These are phyloP conservation scores for Rhodotorula sp. DNA, from an alignment of 1,284 basidiomycete genomes.

Conservation along the genomic window DNA sequence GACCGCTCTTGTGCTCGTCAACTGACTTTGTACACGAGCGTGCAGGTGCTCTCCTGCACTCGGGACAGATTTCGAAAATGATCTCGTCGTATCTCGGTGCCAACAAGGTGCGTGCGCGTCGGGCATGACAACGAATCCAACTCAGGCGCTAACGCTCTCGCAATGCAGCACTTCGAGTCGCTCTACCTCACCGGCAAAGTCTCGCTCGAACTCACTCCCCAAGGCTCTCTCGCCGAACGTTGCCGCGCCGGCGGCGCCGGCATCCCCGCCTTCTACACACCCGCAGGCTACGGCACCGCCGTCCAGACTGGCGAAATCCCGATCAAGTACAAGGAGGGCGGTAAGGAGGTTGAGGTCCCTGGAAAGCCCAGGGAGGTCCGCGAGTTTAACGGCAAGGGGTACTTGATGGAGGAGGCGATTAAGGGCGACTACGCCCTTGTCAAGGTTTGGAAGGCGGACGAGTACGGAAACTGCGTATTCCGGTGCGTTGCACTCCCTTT, in stretches of 20 bases:
- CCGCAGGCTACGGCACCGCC: constrained; percentile 64
- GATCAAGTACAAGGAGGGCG: constrained; percentile 55
- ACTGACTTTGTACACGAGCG: no score
- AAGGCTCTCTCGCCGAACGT: constrained; percentile 85
- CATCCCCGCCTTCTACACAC: constrained; percentile 93
- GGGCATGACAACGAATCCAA: no score
- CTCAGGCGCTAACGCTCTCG: no score
- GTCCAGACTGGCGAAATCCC: constrained; percentile 51
- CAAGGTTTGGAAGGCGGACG: constrained; percentile 93
- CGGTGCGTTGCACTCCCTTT: constrained; percentile 65
- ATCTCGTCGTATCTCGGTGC: constrained; percentile 54
- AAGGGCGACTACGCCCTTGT: constrained; percentile 72
- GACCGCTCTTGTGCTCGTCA: no score
- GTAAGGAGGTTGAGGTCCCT: constrained; percentile 48
- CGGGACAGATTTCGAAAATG: constrained; percentile 75
- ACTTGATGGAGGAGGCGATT: constrained; percentile 82
- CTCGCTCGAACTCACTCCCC: constrained; percentile 81
- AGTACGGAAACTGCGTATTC: constrained; percentile 55
- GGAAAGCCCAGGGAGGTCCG: constrained; percentile 65
- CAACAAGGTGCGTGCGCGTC: constrained; percentile 39
- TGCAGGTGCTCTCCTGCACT: constrained; percentile 76
- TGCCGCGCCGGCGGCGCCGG: constrained; percentile 89
- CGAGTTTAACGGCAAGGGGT: constrained; percentile 76
- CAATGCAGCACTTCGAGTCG: constrained; percentile 50
- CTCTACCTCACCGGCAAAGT: constrained; percentile 78